Base-by-base conservation (phyloP, 1,284 basidiomycete genomes). In the Tylopilus orsonianus region DNA sequence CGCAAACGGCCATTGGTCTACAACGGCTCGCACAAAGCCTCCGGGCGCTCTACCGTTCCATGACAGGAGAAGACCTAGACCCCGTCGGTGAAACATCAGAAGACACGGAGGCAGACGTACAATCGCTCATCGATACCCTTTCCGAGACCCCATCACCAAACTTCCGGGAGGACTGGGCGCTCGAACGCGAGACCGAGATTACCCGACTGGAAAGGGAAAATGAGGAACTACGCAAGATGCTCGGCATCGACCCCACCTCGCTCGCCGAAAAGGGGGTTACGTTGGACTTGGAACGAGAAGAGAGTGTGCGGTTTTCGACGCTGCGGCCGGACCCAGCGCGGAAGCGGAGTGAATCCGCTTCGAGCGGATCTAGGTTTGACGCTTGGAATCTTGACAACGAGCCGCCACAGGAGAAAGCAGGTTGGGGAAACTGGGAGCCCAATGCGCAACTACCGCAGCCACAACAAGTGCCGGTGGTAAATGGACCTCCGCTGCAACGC, bases 111-210 rank as follows among this genome's bases (percentile, higher is more conserved):
- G 49, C 66, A 32, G 75, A 80, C 44, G 63, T 82, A 10, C 64
- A 68, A 22, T 56, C 58, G 2, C 71, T 81, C 8, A 53, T 81
- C n/a, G 70, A 75, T 30, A 51, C 65, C 9, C 64, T 80, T 36
- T 69, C 73, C 40, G 64, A 70, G 10, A 41, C 44, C 26, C 19
- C 50, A 26, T 20, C 54, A 20, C 14, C 44, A 16, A 47, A 50
- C 38, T 44, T 55, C 26, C 48, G 44, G 18, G 53, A 53, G 23
- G 92, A 96, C 68, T 94, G 93, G 89, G 83, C 88, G 0, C 56
- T 86, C 49, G 89, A 93, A 65, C 79, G 93, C 50, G 93, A 96
- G 65, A 74, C 74, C 56, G 92, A 96, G 71, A 88, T 95, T 49
- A 61, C 77, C 29, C 78, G 91, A 32, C 71, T 97, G 30, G 83